Base-by-base conservation (phyloP, 164 flowering plant genomes). In the Houttuynia cordata region DNA sequence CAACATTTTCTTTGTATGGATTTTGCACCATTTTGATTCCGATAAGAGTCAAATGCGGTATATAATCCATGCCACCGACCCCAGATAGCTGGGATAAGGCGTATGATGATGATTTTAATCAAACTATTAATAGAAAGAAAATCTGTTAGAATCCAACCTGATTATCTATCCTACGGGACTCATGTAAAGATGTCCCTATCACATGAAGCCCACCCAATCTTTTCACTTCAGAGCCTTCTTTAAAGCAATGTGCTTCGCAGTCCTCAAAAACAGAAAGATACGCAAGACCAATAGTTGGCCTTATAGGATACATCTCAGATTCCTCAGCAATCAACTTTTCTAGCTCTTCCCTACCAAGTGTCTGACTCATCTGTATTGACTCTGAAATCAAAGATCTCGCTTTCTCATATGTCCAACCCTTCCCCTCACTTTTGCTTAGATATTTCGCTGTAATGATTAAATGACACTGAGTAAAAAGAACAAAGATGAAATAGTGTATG, bases 201-300 rank as follows among this genome's bases (percentile, higher is more conserved):
- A 94, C 99, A 78, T 90, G 97, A 76, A 94, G 99, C 10, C 99
- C 99, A 53, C 99, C 99, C 60, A 88, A 82, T 56, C 70, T 76
- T 76, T 94, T 94, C 53, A 94, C 99, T 67, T 88, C 96, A 63
- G 78, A 62, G 15, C 99, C 99, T 76, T 93, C 99, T 59, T 69
- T 70, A 21, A 54, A 72, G 71, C 91, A 80, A 74, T 93, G 96
- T 37, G 60, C 63, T 80, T 88, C 96, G 70, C 95, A 90, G 62
- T 93, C 96, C 70, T 78, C 79, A 47, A 87, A 71, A 52, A 89
- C 90, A 17, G 84, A 79, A 30, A 73, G 68, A 78, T 92, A 92
- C 52, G 92, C 78, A 63, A 82, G 78, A 18, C 96, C 97, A 13
- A 90, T 77, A 23, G 83, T 75, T 59, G 93, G 97, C 55, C 84